Evolutionary conservation across 2,329 filamentous ascomycete species (phyloP).

Genomic region (Penicillium fuscoglaucum): DNA sequence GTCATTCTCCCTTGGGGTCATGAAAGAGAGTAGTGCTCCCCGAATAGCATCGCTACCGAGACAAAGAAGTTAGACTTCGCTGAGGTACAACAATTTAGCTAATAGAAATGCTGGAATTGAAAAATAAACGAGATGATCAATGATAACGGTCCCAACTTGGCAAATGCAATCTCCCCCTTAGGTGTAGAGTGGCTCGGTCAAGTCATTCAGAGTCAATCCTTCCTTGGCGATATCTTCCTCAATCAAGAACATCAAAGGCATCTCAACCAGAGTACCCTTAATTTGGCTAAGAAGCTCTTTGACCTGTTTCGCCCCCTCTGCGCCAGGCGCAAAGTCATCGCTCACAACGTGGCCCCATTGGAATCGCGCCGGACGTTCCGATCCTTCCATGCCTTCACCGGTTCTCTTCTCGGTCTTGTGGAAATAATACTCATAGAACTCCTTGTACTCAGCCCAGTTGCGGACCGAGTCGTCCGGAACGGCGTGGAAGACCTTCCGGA

Average conservation of each 20-base stretch:
- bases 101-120: not conserved
- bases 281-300: slow-evolving; percentile 68
- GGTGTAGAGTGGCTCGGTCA: slow-evolving; percentile 74
- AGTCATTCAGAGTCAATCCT: slow-evolving; percentile 68
- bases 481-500: slow-evolving; percentile 62
- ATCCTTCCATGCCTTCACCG: slow-evolving; percentile 45
- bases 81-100: slow-evolving; percentile 1
- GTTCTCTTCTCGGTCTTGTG: slow-evolving; percentile 41
- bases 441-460: slow-evolving; percentile 63
- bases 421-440: slow-evolving; percentile 64
- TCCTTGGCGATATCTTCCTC: slow-evolving; percentile 85
- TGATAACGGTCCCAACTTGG: not conserved
- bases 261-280: slow-evolving; percentile 76
- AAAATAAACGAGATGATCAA: not conserved
- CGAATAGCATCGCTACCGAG: not conserved
- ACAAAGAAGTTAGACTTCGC: not conserved
- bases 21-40: not conserved
- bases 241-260: slow-evolving; percentile 84
- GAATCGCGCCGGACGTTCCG: slow-evolving; percentile 56
- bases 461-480: slow-evolving; percentile 60
- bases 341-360: slow-evolving; percentile 85
- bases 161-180: slow-evolving; percentile 27
- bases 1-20: not conserved
- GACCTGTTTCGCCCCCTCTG: slow-evolving; percentile 69
- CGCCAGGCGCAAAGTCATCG: slow-evolving; percentile 64